phyloP scores from a whole-genome alignment of 1,284 basidiomycete species.

The Tilletia walkeri region DNA sequence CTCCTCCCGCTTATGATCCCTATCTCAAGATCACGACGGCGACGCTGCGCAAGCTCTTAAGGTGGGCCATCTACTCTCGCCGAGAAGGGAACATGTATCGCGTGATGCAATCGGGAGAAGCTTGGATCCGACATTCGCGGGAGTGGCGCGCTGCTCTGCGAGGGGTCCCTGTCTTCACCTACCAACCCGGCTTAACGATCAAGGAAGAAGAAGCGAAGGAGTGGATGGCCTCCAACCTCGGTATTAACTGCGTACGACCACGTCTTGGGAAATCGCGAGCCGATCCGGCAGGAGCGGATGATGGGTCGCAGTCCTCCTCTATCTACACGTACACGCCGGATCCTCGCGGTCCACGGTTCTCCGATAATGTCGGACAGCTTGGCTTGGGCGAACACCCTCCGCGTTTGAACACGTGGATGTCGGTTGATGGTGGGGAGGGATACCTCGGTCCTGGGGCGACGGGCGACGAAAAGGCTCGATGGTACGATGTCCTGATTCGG shows the following conservation, averaged over 20 bases:
- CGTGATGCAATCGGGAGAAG: not conserved
- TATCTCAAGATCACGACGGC: slow-evolving; percentile 6
- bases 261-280: not conserved
- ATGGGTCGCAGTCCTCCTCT: no score
- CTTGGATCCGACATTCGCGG: slow-evolving; percentile 11
- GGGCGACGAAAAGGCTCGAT: no score
- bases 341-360: not conserved
- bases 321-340: not conserved
- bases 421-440: not conserved
- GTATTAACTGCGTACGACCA: no score
- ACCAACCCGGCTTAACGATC: not conserved
- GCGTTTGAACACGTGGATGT: not conserved
- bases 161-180: not conserved
- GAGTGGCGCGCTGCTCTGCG: not conserved
- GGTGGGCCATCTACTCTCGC: not conserved
- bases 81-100: not conserved
- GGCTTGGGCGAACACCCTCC: no score
- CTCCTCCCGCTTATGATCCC: not conserved
- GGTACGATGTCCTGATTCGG: no score
- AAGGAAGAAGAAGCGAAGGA: not conserved
- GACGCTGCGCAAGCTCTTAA: slow-evolving; percentile 4
- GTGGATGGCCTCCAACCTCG: not conserved
- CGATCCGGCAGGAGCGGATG: not conserved
- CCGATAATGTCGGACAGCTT: no score
- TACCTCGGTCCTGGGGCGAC: not conserved